These are phyloP conservation scores for Saccharomycopsis sp. DNA, from an alignment of 805 yeast genomes.

Conservation along the genomic window DNA sequence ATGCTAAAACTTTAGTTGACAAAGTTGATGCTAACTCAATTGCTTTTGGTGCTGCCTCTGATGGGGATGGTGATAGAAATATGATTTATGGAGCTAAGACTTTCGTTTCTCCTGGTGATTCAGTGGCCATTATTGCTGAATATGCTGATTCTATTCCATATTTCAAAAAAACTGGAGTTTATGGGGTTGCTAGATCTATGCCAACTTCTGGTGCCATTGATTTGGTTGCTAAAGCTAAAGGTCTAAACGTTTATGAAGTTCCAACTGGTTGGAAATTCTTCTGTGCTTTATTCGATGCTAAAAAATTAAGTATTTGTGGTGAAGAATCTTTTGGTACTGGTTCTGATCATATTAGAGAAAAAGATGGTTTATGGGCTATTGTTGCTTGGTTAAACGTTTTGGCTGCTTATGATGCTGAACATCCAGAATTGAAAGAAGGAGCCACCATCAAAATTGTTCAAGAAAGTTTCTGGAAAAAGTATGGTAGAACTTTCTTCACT, in stretches of 20 bases:
- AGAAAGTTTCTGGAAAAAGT: constrained; percentile 75
- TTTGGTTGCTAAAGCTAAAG: constrained; percentile 72
- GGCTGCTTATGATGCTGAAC: constrained; percentile 63
- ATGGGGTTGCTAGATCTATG: constrained; percentile 95
- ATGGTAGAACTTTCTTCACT: constrained; percentile 96
- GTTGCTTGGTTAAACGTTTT: constrained; percentile 94
- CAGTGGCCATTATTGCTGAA: constrained; percentile 95
- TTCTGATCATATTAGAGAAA: constrained; percentile 89
- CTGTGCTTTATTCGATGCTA: constrained; percentile 89
- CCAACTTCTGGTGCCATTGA: constrained; percentile 95
- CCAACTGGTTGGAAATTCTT: constrained; percentile 99
- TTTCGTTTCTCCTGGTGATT: constrained; percentile 96
- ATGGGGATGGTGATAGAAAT: constrained; percentile 98
- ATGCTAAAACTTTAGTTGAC: constrained; percentile 79
- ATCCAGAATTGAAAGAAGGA: constrained; percentile 39
- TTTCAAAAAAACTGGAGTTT: constrained; percentile 72
- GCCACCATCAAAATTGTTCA: constrained; percentile 76
- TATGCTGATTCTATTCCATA: constrained; percentile 90
- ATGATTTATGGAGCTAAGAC: constrained; percentile 95
- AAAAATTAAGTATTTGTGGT: constrained; percentile 91
- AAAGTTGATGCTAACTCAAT: constrained; percentile 74
- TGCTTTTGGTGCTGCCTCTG: constrained; percentile 97
- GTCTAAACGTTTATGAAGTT: constrained; percentile 76
- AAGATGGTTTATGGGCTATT: constrained; percentile 97
- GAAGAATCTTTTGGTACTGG: constrained; percentile 99